Evolutionary conservation across 768 basidiomycete genomes (phyloP).

Genomic region (Mycena indigotica): DNA sequence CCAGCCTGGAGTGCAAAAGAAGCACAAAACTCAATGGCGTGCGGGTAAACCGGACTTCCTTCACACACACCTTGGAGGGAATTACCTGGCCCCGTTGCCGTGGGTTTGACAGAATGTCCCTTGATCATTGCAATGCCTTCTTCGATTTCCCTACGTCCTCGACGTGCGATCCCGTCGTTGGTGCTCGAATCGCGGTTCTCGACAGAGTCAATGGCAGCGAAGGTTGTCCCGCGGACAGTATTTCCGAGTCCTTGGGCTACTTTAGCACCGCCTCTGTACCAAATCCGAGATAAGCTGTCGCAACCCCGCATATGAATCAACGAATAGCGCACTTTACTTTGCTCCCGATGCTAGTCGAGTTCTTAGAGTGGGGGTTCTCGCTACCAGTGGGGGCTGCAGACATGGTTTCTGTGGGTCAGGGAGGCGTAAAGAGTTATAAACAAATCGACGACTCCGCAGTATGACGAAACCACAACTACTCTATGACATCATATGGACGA

Average conservation of each 20-base stretch:
- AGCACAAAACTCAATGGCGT: too few species aligned
- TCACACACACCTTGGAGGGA: conserved; percentile 22
- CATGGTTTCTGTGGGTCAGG: background rate
- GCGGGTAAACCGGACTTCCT: too few species aligned
- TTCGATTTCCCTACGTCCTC: conserved; percentile 44
- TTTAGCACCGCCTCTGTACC: conserved; percentile 4
- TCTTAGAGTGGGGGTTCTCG: background rate
- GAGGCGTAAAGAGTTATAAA: background rate
- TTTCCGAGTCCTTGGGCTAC: conserved; percentile 43
- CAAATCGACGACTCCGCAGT: background rate
- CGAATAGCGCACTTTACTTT: too few species aligned
- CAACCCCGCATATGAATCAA: background rate
- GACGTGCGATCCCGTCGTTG: conserved; percentile 38
- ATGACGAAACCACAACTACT: background rate
- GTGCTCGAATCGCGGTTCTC: conserved; percentile 28
- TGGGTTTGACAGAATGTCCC: background rate
- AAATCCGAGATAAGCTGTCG: background rate
- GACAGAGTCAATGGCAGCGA: conserved; percentile 42
- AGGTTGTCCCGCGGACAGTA: conserved; percentile 43
- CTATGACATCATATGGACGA: background rate
- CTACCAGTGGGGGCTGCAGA: background rate
- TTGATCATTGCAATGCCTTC: conserved; percentile 37
- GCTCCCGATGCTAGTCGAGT: background rate
- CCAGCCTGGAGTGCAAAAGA: conserved; percentile 16
- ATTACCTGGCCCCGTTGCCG: background rate